Evolutionary conservation across 345 rosid species (phyloP), one percentile per base, ranked within the genome.

Genomic region (Erysimum cheiranthoides): DNA sequence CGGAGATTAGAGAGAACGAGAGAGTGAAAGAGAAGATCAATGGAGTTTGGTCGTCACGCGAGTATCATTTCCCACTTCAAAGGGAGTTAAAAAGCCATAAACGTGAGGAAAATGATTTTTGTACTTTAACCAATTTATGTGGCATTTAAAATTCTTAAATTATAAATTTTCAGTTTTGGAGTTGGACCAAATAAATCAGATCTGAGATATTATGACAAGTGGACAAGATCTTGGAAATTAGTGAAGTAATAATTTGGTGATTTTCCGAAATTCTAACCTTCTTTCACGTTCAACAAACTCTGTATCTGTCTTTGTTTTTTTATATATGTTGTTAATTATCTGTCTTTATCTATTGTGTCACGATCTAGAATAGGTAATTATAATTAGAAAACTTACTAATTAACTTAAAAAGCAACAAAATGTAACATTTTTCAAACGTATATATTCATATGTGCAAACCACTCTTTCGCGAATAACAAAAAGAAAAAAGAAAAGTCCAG

Each of bases 1-100:
- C 56, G 58, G 35, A 46, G 16, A 47, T 28, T 5, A 65, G 57
- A 58, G 51, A 53, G 40, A 59, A 50, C 60, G 61, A 67, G 17
- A 67, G 31, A 57, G 5, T 31, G 13, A 73, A 27, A 72, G 46
- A 27, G 30, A 56, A 2, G 46, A 61, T 30, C 9, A 42, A 76
- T 65, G 61, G 68, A 12, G 54, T 77, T 77, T 70, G 76, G 61
- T 65, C 17, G 72, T 71, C 81, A 78, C 68, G 77, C 73, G 67
- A 78, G 62, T 58, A 57, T 57, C 73, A 78, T 77, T 32, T 57
- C 53, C 72, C 80, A 71, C 76, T 63, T 17, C 17, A 46, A 70
- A 54, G 12, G 60, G 61, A 63, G 31, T 68, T 13, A 30, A 49
- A 56, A 47, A 40, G 32, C 42, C 1, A 61, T 3, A 25, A 62